Conservation (phyloP, 805 yeast species). For the Candida jianshihensis region DNA sequence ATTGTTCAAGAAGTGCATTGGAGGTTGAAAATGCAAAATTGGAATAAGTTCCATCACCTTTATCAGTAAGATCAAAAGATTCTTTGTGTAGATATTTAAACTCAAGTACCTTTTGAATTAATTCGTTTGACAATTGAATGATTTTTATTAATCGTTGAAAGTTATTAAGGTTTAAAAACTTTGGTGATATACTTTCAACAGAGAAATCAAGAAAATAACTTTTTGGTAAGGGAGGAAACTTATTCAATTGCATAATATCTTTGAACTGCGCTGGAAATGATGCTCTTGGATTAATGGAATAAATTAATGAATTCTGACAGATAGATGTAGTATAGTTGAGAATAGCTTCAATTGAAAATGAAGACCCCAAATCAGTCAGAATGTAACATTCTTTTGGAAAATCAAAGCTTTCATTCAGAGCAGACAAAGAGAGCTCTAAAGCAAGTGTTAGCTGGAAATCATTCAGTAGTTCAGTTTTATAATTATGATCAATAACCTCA, state of each 20-base stretch:
- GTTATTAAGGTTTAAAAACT: slow-evolving; percentile 11
- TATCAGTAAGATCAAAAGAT: slow-evolving; percentile 2
- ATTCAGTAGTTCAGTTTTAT: slow-evolving; percentile 10
- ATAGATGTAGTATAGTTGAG: slow-evolving; percentile 12
- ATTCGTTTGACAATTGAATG: slow-evolving; percentile 6
- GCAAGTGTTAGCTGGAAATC: slow-evolving; percentile 14
- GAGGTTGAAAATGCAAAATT: slow-evolving; percentile 8
- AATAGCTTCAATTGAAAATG: slow-evolving; percentile 14
- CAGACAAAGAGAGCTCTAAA: slow-evolving; percentile 9
- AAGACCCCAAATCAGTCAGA: slow-evolving; percentile 16
- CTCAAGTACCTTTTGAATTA: slow-evolving; percentile 6
- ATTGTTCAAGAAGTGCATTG: slow-evolving; percentile 10
- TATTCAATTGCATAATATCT: slow-evolving; percentile 7
- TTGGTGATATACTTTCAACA: slow-evolving; percentile 3
- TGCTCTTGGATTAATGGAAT: slow-evolving; percentile 10
- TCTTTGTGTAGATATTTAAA: slow-evolving; percentile 4
- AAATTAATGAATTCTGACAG: slow-evolving; percentile 9
- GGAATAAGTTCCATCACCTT: slow-evolving; percentile 3
- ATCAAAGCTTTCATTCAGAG: slow-evolving; percentile 9
- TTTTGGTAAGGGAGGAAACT: slow-evolving; percentile 22
- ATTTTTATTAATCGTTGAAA: slow-evolving; percentile 9
- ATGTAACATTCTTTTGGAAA: slow-evolving; percentile 9
- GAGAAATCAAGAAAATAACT: slow-evolving; percentile 15
- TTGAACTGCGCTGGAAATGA: slow-evolving; percentile 6
- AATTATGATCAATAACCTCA: slow-evolving; percentile 22